Conservation (phyloP, 192 early-diverging fungal species). For the Coemansia sp. region DNA sequence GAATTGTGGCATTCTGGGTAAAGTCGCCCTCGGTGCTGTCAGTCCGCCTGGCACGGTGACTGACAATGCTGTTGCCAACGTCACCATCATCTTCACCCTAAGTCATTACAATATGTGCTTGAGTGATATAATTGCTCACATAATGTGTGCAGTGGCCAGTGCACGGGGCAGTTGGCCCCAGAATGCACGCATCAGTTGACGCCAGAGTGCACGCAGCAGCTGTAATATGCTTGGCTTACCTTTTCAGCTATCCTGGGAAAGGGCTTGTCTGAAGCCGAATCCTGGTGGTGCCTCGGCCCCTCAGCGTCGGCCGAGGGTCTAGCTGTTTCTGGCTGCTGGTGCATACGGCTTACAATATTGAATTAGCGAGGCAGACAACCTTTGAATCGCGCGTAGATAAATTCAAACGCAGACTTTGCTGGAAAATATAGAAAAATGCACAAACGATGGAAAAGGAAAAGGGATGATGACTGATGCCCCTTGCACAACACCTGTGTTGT, state of each 20-base stretch:
- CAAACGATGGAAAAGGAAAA: neutral
- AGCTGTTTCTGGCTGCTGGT: conserved; percentile 8
- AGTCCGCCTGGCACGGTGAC: conserved; percentile 14
- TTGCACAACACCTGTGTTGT: neutral
- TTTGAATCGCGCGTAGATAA: neutral
- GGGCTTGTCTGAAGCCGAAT: conserved; percentile 2
- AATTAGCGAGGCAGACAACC: neutral
- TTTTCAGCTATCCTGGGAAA: conserved; percentile 30
- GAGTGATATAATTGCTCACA: neutral
- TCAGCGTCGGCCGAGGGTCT: neutral
- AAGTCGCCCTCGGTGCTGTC: conserved; percentile 26
- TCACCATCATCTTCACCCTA: conserved; percentile 24
- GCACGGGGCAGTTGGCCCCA: neutral
- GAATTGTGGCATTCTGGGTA: conserved; percentile 21
- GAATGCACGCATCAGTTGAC: neutral
- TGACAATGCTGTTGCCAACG: conserved; percentile 5
- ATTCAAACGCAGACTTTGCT: neutral
- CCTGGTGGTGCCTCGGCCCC: neutral
- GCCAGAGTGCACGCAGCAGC: neutral
- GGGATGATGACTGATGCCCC: neutral
- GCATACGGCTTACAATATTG: conserved; percentile 1
- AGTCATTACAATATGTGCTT: neutral
- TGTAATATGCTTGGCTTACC: conserved; percentile 12
- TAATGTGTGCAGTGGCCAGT: neutral
- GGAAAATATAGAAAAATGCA: neutral